These are phyloP conservation scores for Vigna trinervia DNA, from an alignment of 306 rosid species.

Conservation along the genomic window DNA sequence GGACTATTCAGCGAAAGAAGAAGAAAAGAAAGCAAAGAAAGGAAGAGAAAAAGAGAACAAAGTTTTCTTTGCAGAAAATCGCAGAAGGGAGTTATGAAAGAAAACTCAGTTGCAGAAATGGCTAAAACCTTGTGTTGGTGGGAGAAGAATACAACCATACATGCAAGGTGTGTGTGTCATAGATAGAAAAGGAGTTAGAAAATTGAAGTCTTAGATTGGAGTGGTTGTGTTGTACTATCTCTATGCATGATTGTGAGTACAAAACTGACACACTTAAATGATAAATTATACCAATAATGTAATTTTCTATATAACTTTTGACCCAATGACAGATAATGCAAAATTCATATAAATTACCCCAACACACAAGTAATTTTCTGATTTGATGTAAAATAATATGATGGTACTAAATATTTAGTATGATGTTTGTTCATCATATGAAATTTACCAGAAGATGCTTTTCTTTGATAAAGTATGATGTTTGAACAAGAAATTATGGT, in stretches of 20 bases:
- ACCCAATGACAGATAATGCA: neutral
- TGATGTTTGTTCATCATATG: neutral
- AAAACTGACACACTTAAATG: conserved; percentile 15
- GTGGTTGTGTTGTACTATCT: conserved; percentile 13
- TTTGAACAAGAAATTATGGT: conserved; percentile 3
- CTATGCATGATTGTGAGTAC: conserved; percentile 33
- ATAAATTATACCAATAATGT: neutral
- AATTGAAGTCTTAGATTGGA: conserved; percentile 24
- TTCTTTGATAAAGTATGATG: neutral
- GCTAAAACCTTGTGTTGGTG: conserved; percentile 27
- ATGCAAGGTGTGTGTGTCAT: conserved; percentile 43
- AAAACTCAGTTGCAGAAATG: conserved; percentile 48
- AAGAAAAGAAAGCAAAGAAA: conserved; percentile 24
- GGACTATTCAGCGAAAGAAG: conserved; percentile 27
- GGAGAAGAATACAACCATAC: conserved; percentile 40
- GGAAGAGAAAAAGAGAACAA: conserved; percentile 39
- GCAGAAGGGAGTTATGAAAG: conserved; percentile 8
- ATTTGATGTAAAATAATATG: neutral
- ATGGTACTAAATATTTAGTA: neutral
- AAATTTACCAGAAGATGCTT: neutral
- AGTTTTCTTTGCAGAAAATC: conserved; percentile 44
- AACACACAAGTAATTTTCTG: neutral
- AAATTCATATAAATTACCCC: neutral
- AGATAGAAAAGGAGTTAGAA: conserved; percentile 28
- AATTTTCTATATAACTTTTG: neutral